phyloP scores from a whole-genome alignment of 129 eudicot species.

The Gnaphalium uliginosum region DNA sequence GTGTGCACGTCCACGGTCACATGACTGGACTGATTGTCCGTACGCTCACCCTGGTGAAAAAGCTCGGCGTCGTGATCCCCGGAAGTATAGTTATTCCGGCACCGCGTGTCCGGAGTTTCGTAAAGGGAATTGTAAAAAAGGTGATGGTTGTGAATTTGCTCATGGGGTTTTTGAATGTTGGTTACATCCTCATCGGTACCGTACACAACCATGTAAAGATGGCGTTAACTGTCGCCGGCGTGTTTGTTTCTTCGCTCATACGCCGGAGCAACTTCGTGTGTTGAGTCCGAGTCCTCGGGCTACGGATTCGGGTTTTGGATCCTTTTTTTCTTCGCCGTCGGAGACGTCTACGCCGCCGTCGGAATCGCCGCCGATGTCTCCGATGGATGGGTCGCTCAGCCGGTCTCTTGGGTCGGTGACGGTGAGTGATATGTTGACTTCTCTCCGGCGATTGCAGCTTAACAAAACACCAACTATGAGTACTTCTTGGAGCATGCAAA shows the following conservation, averaged over 20 bases:
- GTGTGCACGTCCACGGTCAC: slow-evolving; percentile 68
- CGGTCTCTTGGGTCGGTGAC: slow-evolving; percentile 59
- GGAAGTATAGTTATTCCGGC: slow-evolving; percentile 69
- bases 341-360: slow-evolving; percentile 49
- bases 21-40: slow-evolving; percentile 97
- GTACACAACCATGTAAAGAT: slow-evolving; percentile 88
- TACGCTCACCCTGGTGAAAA: slow-evolving; percentile 85
- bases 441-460: slow-evolving; percentile 71
- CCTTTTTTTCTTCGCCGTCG: slow-evolving; percentile 41
- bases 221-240: slow-evolving; percentile 59
- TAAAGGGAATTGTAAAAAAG: slow-evolving; percentile 68
- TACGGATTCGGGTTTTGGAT: slow-evolving; percentile 38
- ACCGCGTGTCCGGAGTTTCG: slow-evolving; percentile 85
- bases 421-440: slow-evolving; percentile 53
- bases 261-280: slow-evolving; percentile 83
- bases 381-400: slow-evolving; percentile 42
- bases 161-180: slow-evolving; percentile 94
- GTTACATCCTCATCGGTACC: slow-evolving; percentile 77
- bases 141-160: slow-evolving; percentile 72
- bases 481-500: slow-evolving; percentile 41
- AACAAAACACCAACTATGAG: slow-evolving; percentile 55
- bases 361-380: slow-evolving; percentile 75
- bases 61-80: slow-evolving; percentile 79
- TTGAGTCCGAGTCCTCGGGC: slow-evolving; percentile 47
- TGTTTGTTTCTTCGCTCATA: slow-evolving; percentile 84